Base-by-base conservation (phyloP, 1,139 yeast genomes). In the Pneumocystis oryctolagi region DNA sequence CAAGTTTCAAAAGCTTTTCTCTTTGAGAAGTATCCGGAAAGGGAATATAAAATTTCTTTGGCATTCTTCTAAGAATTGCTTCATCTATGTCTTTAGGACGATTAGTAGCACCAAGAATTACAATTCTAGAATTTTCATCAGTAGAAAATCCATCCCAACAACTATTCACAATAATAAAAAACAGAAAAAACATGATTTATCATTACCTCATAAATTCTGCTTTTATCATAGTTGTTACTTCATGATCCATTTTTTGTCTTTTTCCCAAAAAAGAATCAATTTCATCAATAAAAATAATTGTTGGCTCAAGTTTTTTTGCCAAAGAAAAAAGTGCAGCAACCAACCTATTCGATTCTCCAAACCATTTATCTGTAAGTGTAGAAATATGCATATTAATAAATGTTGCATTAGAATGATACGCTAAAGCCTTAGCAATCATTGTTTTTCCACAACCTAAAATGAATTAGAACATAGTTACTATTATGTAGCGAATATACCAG, bases 281-380 rank as follows among this genome's bases (percentile, higher is more conserved):
- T 74, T 92, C 98, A 75, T 92, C 98, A 67, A 92, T 89, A 73
- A 92, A 92, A 62, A 92, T 84, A 68, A 92, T 92, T 73, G 97
- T 89, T 1, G 98, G 98, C 73, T 89, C 92, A 60, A 92, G 79
- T 72, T 92, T 92, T 66, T 82, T 80, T 3, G 97, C 98, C 65
- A 92, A 78, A 14, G 96, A 85, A 71, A 92, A 92, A 60, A 92
- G 82, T 1, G 97, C 98, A 68, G 92, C 95, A 1, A 90, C 95
- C 60, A 90, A 84, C 76, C 92, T 92, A 74, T 92, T 92, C 60
- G 94, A 84, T 73, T 92, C 98, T 25, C 98, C 98, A 73, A 89
- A 92, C 96, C 97, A 92, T 74, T 92, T 92, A 76, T 94, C 97
- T 94, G 92, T 88, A 30, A 92, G 83, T 0, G 94, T 85, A 6